phyloP scores from a whole-genome alignment of 306 rosid species.

The Malus domestica region ASM211411v1 NC_041798.1:4735001-4735500 shows the following conservation, averaged over 20 bases:
- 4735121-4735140: conserved; percentile 73
- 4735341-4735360: neutral
- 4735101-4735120: conserved; percentile 91
- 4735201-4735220: conserved; percentile 92
- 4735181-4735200: conserved; percentile 70
- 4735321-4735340: neutral
- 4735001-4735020: conserved; percentile 79
- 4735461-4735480: neutral
- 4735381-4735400: neutral
- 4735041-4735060: conserved; percentile 9
- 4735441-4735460: neutral
- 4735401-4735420: neutral
- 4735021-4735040: conserved; percentile 26
- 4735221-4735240: conserved; percentile 45
- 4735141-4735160: conserved; percentile 86
- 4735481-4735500: neutral
- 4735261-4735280: neutral
- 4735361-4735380: neutral
- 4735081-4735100: conserved; percentile 22
- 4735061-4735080: neutral
- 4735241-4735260: conserved; percentile 17
- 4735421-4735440: neutral
- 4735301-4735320: neutral
- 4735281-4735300: neutral
- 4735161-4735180: conserved; percentile 75